Evolutionary conservation across 345 rosid species (phyloP).

Genomic region (Carallia pectinifolia): DNA sequence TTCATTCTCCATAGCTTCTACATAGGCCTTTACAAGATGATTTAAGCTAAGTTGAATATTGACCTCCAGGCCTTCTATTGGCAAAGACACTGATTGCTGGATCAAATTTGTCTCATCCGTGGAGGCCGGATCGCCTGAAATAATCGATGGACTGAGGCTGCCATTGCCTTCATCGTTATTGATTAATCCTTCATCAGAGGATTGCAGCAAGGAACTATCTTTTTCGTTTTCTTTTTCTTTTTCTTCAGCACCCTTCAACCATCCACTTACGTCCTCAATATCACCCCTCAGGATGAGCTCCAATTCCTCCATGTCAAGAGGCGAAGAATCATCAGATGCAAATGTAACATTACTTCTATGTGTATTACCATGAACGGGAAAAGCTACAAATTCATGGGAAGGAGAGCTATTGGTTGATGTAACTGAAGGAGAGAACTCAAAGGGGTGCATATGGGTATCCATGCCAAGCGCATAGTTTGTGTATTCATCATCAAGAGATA

Average conservation of each 20-base stretch:
- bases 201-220: not conserved
- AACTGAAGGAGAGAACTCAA: not conserved
- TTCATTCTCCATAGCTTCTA: constrained; percentile 19
- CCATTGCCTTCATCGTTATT: not conserved
- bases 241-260: not conserved
- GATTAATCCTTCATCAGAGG: not conserved
- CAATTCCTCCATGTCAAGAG: constrained; percentile 4
- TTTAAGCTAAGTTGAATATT: constrained; percentile 3
- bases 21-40: constrained; percentile 20
- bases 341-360: not conserved
- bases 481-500: constrained; percentile 1
- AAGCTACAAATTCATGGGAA: not conserved
- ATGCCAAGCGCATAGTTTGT: not conserved
- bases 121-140: not conserved
- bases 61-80: constrained; percentile 13
- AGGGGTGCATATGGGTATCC: not conserved
- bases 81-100: constrained; percentile 9
- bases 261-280: not conserved
- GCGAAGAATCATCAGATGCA: not conserved
- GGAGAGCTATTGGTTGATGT: not conserved
- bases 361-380: not conserved
- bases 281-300: not conserved
- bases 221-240: not conserved
- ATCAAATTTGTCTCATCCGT: not conserved
- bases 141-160: not conserved